Base-by-base conservation (phyloP, 2,329 filamentous ascomycete species). In the Calonectria pauciramosa region DNA sequence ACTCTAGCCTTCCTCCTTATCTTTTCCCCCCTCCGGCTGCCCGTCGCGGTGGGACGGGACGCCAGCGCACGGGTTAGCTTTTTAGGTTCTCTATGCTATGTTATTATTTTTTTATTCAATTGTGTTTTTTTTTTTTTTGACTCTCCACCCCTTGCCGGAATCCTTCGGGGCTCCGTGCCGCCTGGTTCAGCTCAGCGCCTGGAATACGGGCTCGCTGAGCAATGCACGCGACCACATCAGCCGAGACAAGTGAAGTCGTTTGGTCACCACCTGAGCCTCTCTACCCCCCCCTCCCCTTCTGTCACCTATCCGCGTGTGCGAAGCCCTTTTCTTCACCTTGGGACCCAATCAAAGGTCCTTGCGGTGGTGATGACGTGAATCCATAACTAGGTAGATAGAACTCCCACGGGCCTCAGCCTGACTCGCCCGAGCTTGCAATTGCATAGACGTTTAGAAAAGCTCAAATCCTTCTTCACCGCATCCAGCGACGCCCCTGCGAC, bases 1-100 rank as follows among this genome's bases (percentile, higher is more conserved):
- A 59, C 54, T 59, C 54, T 59, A 59, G 54, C 54, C 54, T 41
- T 56, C 28, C 26, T 56, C 32, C 54, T 59, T 59, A 59, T 59
- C 54, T 38, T 26, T n/a, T 54, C 16, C 38, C 38, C 38, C 38
- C 54, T 59, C 54, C 54, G 54, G 54, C 54, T 32, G 54, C 32
- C 54, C 54, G 54, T 59, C 54, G 7, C 54, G 54, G 54, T 59
- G 54, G 54, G 54, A 59, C 54, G 54, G 11, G 52, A 13, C 28
- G 32, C 54, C 32, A 59, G 32, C 54, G 54, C 32, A 38, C 54
- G 30, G 54, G 54, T 59, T 36, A 32, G 4, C 20, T 59, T 28
- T 30, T 28, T 52, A 5, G 38, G 20, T 51, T 51, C 32, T 34
- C 54, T 41, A 16, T n/a, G n/a, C 30, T 32, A 32, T 32, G 30